These are phyloP conservation scores for Kokia cookei DNA, from an alignment of 441 rosid genomes.

Conservation along the genomic window DNA sequence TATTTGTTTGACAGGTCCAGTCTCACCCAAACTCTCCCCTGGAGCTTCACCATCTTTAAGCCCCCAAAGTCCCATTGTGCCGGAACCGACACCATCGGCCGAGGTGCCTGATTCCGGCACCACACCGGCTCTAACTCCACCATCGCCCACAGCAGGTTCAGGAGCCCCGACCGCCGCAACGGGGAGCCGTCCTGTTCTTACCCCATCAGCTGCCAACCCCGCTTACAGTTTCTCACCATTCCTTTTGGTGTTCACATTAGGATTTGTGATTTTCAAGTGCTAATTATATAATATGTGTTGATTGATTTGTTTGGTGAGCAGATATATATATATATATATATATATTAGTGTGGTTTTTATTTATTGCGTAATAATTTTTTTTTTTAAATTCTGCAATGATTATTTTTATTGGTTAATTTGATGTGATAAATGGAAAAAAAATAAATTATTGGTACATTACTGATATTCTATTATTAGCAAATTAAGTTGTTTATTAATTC, in stretches of 20 bases:
- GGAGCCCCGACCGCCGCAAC: constrained; percentile 40
- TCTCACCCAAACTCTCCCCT: constrained; percentile 27
- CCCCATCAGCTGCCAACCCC: constrained; percentile 50
- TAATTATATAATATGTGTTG: neutral
- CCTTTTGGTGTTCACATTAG: constrained; percentile 34
- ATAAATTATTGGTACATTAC: too few relatives aligned
- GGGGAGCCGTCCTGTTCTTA: constrained; percentile 44
- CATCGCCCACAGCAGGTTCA: constrained; percentile 30
- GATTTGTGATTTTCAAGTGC: constrained; percentile 31
- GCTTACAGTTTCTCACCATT: constrained; percentile 34
- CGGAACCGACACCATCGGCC: constrained; percentile 26
- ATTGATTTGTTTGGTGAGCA: neutral
- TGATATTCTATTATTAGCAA: too few relatives aligned
- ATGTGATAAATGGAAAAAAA: too few relatives aligned
- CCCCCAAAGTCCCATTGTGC: constrained; percentile 47
- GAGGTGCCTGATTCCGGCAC: constrained; percentile 51
- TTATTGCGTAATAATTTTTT: too few relatives aligned
- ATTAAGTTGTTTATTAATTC: too few relatives aligned
- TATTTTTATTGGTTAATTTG: too few relatives aligned
- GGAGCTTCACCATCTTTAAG: constrained; percentile 29
- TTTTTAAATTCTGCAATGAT: too few relatives aligned
- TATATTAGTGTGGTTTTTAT: too few relatives aligned
- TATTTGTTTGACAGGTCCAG: constrained; percentile 29
- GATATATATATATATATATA: too few relatives aligned
- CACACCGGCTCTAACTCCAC: constrained; percentile 39